A percentile compares a stretch with the other conserved stretches of the same genome.
Evolutionary conservation across 2,329 filamentous ascomycete genomes (phyloP).

Genomic region (Clonostachys byssicola): DNA sequence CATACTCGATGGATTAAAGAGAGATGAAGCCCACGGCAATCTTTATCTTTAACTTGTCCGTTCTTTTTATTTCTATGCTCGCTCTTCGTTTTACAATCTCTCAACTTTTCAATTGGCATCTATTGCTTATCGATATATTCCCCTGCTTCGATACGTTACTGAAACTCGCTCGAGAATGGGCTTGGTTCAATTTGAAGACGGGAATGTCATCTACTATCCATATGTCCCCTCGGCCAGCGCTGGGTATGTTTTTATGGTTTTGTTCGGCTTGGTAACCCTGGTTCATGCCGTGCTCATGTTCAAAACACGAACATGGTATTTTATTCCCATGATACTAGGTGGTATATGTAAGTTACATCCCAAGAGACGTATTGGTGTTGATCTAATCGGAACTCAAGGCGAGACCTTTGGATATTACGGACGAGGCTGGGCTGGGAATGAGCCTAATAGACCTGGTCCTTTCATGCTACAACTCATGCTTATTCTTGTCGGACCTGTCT

Average conservation of each 20-base stretch:
- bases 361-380: no score
- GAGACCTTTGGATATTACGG: neutral
- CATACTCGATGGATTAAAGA: no score
- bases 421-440: constrained; percentile 4
- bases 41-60: no score
- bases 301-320: neutral
- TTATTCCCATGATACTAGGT: neutral
- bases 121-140: no score
- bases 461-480: constrained; percentile 10
- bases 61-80: no score
- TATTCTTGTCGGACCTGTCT: constrained; percentile 27
- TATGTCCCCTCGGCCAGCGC: neutral
- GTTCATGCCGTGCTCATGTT: neutral
- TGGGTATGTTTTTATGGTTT: neutral
- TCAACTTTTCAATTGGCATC: no score
- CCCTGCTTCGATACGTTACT: no score
- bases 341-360: neutral
- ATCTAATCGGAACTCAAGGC: neutral
- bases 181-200: neutral
- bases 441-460: constrained; percentile 3
- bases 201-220: neutral
- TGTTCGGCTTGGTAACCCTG: neutral
- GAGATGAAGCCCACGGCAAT: no score
- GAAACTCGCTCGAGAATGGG: neutral
- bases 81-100: no score